Base-by-base conservation (phyloP, 805 yeast genomes). In the Candida verbasci region DNA sequence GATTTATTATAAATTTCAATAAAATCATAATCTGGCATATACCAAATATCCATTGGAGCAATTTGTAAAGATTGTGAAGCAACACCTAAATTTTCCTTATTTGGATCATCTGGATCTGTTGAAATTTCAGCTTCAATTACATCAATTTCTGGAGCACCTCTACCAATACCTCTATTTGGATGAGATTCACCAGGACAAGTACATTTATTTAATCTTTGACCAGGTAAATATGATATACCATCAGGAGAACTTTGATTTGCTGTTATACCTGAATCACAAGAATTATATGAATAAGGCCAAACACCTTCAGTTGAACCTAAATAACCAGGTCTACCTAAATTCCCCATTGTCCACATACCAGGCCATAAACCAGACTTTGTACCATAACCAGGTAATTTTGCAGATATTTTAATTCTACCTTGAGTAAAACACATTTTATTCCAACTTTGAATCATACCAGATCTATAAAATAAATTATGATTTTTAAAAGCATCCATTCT, bases 31-130 rank as follows among this genome's bases (percentile, higher is more conserved):
- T 91, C 95, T 4, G 96, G 96, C 54, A 75, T 72, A 56, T 86
- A 91, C 97, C 97, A 91, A 45, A 88, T 81, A 61, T 91, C 97
- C 55, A 78, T 78, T 8, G 97, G 97, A 14, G 97, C 97, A 44
- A 87, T 65, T 68, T 91, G 97, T 53, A 82, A 61, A 3, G 97
- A 87, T 61, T 91, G 98, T 3, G 97, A 86, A 1, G 89, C 96
- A 29, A 82, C 75, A 47, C 93, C 93, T 44, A 65, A 53, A 18
- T 35, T 36, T 16, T 35, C 35, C 9, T 20, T 24, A n/a, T n/a
- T n/a, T 17, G 14, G 15, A 18, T 34, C 34, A 27, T 47, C 44
- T 16, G 68, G 39, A 9, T 57, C 65, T 1, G 82, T 68, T 44
- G 78, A 80, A 17, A 78, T 75, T 47, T 86, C 88, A 44, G 82